Evolutionary conservation across 768 basidiomycete genomes (phyloP), one percentile per base, ranked within the genome.

Genomic region (Pleurotus pulmonarius): DNA sequence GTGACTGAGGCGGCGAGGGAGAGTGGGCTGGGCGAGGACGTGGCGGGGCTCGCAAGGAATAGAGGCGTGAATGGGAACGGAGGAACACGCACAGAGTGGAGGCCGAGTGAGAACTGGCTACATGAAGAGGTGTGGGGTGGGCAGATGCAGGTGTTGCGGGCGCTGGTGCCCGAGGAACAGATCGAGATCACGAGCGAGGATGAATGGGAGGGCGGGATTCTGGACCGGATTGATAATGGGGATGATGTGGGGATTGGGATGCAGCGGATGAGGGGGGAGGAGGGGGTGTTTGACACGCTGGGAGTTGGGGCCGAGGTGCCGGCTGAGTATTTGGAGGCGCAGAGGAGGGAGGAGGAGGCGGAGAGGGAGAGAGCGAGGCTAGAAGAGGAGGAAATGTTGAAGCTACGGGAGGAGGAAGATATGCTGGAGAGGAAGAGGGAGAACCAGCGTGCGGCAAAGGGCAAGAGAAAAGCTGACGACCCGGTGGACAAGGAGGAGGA

Each of bases 41-140:
- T 43, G 20, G 29, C 29, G 29, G 48, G 26, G 0, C 16, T 16
- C 26, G 26, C 6, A 13, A 29, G 24, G 16, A 7, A 49, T n/a
- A 26, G 26, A n/a, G 22, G 29, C n/a, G 48, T n/a, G 48, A 34
- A 38, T 26, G 26, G 38, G 38, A 25, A 16, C 6, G 48, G 15
- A 12, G 26, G 7, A n/a, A 25, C 22, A 15, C 13, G 46, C 4
- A 8, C 16, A 39, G 51, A 53, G 41, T 53, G 51, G 51, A 0
- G 51, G 24, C 51, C 51, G 6, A 16, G 6, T n/a, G 25, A n/a
- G 9, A 20, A 20, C 2, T 57, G 48, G 56, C 24, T n/a, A 9
- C 48, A 57, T 9, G 20, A 44, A 9, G 56, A 51, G 22, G 24
- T 57, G 13, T 57, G 56, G 56, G 34, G 15, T 8, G 56, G 41